These are phyloP conservation scores for Saccharomycopsis guyanensis DNA, from an alignment of 805 yeast genomes.

Conservation along the genomic window DNA sequence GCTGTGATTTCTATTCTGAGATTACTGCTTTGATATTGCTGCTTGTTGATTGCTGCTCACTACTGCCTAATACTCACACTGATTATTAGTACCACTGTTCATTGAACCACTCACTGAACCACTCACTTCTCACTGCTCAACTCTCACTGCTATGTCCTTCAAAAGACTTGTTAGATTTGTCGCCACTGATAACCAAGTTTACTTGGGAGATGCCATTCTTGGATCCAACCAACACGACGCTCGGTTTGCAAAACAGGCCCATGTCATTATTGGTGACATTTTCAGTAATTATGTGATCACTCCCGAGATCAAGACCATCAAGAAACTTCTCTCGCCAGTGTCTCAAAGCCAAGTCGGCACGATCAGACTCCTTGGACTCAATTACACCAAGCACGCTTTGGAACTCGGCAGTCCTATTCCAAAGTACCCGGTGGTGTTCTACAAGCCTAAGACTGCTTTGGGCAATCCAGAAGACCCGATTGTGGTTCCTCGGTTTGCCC, in stretches of 20 bases:
- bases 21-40: too few relatives aligned
- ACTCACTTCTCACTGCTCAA: too few relatives aligned
- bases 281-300: slow-evolving; percentile 34
- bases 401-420: slow-evolving; percentile 39
- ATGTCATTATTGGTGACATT: slow-evolving; percentile 40
- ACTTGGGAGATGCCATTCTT: slow-evolving; percentile 43
- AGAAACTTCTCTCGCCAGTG: slow-evolving; percentile 35
- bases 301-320: slow-evolving; percentile 29
- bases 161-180: slow-evolving; percentile 37
- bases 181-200: slow-evolving; percentile 35
- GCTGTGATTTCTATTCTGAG: too few relatives aligned
- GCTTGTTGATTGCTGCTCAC: too few relatives aligned
- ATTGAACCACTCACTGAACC: too few relatives aligned
- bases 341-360: slow-evolving; percentile 31
- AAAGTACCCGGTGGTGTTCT: slow-evolving; percentile 41
- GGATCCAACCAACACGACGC: slow-evolving; percentile 31
- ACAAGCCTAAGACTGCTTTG: slow-evolving; percentile 41
- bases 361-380: slow-evolving; percentile 44
- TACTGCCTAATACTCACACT: too few relatives aligned
- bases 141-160: too few relatives aligned
- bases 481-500: slow-evolving; percentile 35
- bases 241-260: slow-evolving; percentile 33
- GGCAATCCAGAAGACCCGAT: slow-evolving; percentile 37
- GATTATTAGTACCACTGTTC: too few relatives aligned
- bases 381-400: slow-evolving; percentile 36